Base-by-base conservation (phyloP, 257 asterid species). In the Orobanche coerulescens region DNA sequence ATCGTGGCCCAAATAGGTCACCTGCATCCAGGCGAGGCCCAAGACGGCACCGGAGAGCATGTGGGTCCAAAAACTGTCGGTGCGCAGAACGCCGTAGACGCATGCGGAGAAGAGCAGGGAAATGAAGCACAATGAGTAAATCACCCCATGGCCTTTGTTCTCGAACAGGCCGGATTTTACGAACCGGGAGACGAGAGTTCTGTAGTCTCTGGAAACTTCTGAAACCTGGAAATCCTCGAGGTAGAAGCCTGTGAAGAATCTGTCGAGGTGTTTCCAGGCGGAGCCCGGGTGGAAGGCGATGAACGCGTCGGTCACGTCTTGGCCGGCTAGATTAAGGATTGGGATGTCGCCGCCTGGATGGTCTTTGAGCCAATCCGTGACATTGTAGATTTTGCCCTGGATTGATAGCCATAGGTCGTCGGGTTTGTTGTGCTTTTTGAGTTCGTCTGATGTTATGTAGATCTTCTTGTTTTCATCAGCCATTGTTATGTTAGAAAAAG, bases 281-380 rank as follows among this genome's bases (percentile, higher is more conserved):
- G 75, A 4, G 19, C 68, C 78, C 0, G 78, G 85, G 48, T 79
- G 85, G 39, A 76, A 80, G 18, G 86, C 83, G 7, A 80, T 74
- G 77, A 80, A 77, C 0, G 86, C 81, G 58, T 81, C 86, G 0
- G 83, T 81, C 0, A 65, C 86, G 42, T 81, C 83, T 16, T 81
- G 79, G 13, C 86, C 86, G 5, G 74, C 76, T 7, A 77, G 13
- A 42, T 77, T 75, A 20, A 77, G 64, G 46, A 80, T 64, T 0
- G 65, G 65, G 7, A 60, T 15, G 12, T 77, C 83, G 0, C 86
- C 86, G 11, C 86, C 86, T 4, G 86, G 86, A 25, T 81, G 86
- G 6, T 22, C 34, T 11, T 72, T 69, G 1, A 74, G 62, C 86
- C 86, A 77, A 9, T 78, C 76, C 0, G 84, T 78, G 20, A 78